Percentiles rank a stretch among this genome's conserved stretches.
Conservation (phyloP, 768 basidiomycete species). For the Lentinula boryana region DNA sequence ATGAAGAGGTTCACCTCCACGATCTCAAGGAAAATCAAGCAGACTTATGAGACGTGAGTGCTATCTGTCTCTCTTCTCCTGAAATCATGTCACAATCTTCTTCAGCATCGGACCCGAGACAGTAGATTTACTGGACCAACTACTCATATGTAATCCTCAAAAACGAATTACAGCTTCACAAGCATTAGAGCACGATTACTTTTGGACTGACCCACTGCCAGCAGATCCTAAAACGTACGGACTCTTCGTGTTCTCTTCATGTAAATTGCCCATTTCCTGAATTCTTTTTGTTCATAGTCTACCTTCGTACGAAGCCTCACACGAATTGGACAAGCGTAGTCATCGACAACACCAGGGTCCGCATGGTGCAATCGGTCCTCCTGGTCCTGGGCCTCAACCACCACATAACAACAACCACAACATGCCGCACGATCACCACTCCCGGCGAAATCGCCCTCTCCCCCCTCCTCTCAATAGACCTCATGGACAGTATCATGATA, state of each 20-base stretch:
- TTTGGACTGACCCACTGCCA: conserved; percentile 87
- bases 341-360: conserved; percentile 29
- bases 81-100: background rate
- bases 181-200: conserved; percentile 90
- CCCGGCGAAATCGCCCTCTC: background rate
- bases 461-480: background rate
- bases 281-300: conserved; percentile 33
- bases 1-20: conserved; percentile 53
- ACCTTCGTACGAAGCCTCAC: conserved; percentile 74
- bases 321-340: conserved; percentile 75
- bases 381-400: background rate
- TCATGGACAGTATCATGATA: background rate
- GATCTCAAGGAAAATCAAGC: conserved; percentile 49
- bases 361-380: background rate
- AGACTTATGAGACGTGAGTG: conserved; percentile 55
- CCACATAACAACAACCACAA: background rate
- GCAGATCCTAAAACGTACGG: conserved; percentile 77
- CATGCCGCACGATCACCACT: background rate
- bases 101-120: conserved; percentile 66
- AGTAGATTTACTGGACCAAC: conserved; percentile 74
- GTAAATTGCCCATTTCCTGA: too few species aligned
- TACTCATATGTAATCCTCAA: conserved; percentile 79
- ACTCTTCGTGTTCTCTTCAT: background rate
- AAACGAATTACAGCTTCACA: conserved; percentile 79
- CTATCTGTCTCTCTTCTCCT: conserved; percentile 6